Base-by-base conservation (phyloP, 2,329 filamentous ascomycete species). In the Pseudonectria buxi region DNA sequence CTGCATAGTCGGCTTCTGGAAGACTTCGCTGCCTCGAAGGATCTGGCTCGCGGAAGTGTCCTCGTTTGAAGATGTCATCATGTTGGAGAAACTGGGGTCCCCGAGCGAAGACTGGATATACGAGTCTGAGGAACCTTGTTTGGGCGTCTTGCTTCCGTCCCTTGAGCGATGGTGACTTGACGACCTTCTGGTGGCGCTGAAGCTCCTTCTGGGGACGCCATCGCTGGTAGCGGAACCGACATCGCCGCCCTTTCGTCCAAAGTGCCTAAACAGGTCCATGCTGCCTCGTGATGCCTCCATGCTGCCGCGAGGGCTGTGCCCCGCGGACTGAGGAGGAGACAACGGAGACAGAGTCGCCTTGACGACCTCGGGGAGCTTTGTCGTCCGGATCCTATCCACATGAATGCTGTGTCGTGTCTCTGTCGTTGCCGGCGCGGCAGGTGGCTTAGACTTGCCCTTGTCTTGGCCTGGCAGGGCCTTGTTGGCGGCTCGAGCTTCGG, bases 31-130 rank as follows among this genome's bases (percentile, higher is more conserved):
- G 24, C 85, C 79, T 35, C 78, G 76, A 7, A 98, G 65, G 26
- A 96, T 95, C 59, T 95, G 88, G 56, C 90, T 96, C 3, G 86
- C 90, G 4, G 89, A 94, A 31, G 83, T 81, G 39, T 89, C 86
- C 28, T 89, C 83, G 35, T 74, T 76, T 1, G 78, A 80, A 4
- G 83, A 85, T 4, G 79, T 70, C 2, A 82, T 70, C 24, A 81
- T 66, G 3, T 79, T 86, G 1, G 84, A 89, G 37, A 83, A 60
- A 52, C 81, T 86, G 1, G 79, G 82, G 29, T 83, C 84, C 34
- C 86, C 86, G 73, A 52, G 81, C 71, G 41, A 64, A 1, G 82
- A 87, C 49, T 83, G 81, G 5, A 81, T 74, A 41, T 81, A 86
- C 3, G 87, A 94, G 41, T 87, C 86, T 1, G 78, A 79, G 0